Percentiles rank a stretch among this genome's conserved stretches.
These are phyloP conservation scores for Ganoderma sp. DNA, from an alignment of 1,284 basidiomycete species.

Conservation along the genomic window DNA sequence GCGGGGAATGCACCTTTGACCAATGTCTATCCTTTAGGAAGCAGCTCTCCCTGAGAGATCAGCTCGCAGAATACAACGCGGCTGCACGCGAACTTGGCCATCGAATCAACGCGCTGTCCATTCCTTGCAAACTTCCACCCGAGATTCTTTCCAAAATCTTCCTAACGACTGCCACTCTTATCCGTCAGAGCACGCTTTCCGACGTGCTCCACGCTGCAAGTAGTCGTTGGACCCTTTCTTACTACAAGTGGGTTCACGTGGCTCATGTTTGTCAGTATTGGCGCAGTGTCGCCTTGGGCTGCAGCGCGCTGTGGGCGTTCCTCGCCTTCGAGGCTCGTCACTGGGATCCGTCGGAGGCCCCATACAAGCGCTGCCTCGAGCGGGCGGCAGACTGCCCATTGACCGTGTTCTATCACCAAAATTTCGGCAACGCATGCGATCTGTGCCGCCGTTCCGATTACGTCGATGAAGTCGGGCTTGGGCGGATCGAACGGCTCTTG, in stretches of 20 bases:
- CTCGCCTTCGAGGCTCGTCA: constrained; percentile 15
- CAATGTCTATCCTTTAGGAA: not conserved
- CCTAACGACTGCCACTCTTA: constrained; percentile 9
- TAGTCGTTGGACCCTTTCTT: not conserved
- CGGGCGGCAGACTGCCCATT: constrained; percentile 8
- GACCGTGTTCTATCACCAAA: constrained; percentile 18
- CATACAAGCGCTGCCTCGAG: not conserved
- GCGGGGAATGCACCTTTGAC: not conserved
- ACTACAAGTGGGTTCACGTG: constrained; percentile 14
- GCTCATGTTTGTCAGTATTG: constrained; percentile 16
- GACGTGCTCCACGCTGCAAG: not conserved
- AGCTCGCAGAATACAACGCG: constrained; percentile 9
- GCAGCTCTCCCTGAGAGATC: constrained; percentile 3
- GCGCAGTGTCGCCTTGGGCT: constrained; percentile 15
- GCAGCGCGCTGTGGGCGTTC: constrained; percentile 16
- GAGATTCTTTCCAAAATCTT: constrained; percentile 22
- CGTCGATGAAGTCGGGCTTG: not conserved
- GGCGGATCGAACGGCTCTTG: not conserved
- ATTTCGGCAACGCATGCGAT: constrained; percentile 9
- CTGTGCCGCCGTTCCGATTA: constrained; percentile 8
- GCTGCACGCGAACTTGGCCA: constrained; percentile 15
- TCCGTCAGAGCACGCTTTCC: constrained; percentile 4
- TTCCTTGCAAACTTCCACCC: constrained; percentile 22
- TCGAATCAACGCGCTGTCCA: constrained; percentile 16
- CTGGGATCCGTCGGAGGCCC: not conserved